These are phyloP conservation scores for Cercophora sp. DNA, from an alignment of 495 filamentous ascomycete genomes.

Conservation along the genomic window DNA sequence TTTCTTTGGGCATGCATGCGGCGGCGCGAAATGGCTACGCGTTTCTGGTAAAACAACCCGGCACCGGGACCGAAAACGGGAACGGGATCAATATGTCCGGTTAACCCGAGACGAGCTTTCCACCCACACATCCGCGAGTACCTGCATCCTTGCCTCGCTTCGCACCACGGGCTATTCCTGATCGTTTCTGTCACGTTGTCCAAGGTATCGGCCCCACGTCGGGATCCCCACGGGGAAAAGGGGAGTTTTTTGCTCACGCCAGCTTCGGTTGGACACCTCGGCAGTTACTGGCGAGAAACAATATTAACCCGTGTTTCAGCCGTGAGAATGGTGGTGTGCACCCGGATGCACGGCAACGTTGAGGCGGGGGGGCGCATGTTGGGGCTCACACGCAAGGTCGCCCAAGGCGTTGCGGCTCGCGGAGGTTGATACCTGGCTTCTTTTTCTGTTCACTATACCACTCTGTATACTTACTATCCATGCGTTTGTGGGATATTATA, in stretches of 20 bases:
- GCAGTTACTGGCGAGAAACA: no score
- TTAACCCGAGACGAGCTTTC: not conserved
- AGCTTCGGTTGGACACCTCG: no score
- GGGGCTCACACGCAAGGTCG: no score
- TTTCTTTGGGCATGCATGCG: no score
- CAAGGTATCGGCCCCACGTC: not conserved
- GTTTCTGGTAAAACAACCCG: no score
- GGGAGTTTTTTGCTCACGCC: no score
- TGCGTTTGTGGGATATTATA: not conserved
- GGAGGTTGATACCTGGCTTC: no score
- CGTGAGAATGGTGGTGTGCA: not conserved
- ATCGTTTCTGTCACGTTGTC: not conserved
- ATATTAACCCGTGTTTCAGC: slow-evolving; percentile 1
- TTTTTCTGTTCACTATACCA: no score
- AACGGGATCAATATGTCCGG: not conserved
- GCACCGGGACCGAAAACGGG: not conserved
- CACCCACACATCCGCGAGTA: no score
- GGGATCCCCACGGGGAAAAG: not conserved
- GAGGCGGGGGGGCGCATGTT: not conserved
- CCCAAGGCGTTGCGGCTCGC: no score
- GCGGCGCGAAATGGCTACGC: no score
- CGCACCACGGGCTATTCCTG: not conserved
- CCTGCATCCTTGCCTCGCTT: not conserved
- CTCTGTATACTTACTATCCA: not conserved
- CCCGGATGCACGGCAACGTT: not conserved